These are phyloP conservation scores for Hylodesmum podocarpum DNA, from an alignment of 306 rosid genomes.

Conservation along the genomic window DNA sequence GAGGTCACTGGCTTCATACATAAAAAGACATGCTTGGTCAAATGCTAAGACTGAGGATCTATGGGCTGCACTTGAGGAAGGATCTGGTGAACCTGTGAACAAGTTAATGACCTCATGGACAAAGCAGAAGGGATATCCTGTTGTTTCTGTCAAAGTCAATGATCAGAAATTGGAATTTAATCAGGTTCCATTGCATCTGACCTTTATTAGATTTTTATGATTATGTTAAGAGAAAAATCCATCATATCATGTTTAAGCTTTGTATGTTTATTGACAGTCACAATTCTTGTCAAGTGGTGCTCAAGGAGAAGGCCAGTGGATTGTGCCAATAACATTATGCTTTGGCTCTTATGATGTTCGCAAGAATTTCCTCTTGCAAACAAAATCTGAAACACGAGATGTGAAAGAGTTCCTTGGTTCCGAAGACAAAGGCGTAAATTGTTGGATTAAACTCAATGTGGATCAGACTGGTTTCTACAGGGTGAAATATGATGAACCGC, in stretches of 20 bases:
- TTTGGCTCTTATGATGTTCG: slow-evolving; percentile 65
- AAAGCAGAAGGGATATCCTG: slow-evolving; percentile 91
- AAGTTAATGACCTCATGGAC: slow-evolving; percentile 92
- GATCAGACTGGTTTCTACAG: slow-evolving; percentile 95
- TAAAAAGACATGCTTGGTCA: slow-evolving; percentile 70
- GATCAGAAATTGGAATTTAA: slow-evolving; percentile 71
- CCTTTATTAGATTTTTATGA: slow-evolving; percentile 23
- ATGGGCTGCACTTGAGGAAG: slow-evolving; percentile 96
- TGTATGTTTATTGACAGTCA: slow-evolving; percentile 51
- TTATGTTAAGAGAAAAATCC: slow-evolving; percentile 7
- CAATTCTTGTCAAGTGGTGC: slow-evolving; percentile 85
- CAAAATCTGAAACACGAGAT: slow-evolving; percentile 58
- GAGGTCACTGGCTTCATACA: slow-evolving; percentile 90
- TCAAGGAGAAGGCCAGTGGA: slow-evolving; percentile 82
- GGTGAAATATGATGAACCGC: slow-evolving; percentile 84
- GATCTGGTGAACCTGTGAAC: slow-evolving; percentile 88
- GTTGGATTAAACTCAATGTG: slow-evolving; percentile 89
- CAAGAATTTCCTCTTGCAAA: slow-evolving; percentile 70
- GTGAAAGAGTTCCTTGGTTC: slow-evolving; percentile 48
- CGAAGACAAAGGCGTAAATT: slow-evolving; percentile 23
- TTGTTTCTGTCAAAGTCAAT: slow-evolving; percentile 66
- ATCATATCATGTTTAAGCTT: slow-evolving; percentile 21
- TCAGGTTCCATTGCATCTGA: slow-evolving; percentile 59
- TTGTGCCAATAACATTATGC: slow-evolving; percentile 76
- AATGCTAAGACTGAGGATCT: slow-evolving; percentile 94